Evolutionary conservation across 2,329 filamentous ascomycete species (phyloP).

Genomic region (Daldinia eschscholtzii): DNA sequence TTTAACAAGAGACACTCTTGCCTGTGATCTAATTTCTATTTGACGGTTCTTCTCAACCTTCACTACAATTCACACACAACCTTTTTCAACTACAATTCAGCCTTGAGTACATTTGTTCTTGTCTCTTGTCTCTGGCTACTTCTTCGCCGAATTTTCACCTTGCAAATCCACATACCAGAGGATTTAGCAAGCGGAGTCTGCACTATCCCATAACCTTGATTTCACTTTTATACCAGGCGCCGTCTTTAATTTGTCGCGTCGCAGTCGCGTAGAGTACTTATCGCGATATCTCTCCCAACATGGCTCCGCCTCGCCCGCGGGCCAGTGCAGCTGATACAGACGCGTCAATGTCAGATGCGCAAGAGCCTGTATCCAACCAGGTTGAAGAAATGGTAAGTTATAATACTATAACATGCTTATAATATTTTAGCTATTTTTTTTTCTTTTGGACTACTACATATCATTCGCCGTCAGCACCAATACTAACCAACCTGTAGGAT

Average conservation of each 20-base stretch:
- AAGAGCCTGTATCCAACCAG: constrained; percentile 57
- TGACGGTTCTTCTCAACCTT: constrained; percentile 4
- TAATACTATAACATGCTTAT: constrained; percentile 19
- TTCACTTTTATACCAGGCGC: neutral
- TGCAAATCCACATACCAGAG: neutral
- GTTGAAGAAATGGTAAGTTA: constrained; percentile 64
- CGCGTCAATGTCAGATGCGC: constrained; percentile 73
- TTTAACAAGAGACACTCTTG: constrained; percentile 26
- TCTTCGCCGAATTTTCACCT: neutral
- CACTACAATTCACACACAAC: constrained; percentile 18
- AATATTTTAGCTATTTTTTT: neutral
- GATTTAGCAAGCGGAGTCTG: neutral
- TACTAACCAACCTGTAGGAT: constrained; percentile 57
- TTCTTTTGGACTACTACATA: neutral
- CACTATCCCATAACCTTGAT: neutral
- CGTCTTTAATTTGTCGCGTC: constrained; percentile 57
- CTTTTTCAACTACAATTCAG: constrained; percentile 18
- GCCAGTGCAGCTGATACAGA: constrained; percentile 68
- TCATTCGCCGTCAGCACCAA: constrained; percentile 4
- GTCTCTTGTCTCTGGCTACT: constrained; percentile 4
- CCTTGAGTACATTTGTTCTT: constrained; percentile 13
- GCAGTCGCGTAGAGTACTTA: constrained; percentile 68
- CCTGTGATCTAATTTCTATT: constrained; percentile 18
- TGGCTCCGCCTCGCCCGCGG: constrained; percentile 68
- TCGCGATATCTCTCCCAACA: constrained; percentile 51